Conservation (phyloP, 495 filamentous ascomycete species). For the Bombardia bombarda region DNA sequence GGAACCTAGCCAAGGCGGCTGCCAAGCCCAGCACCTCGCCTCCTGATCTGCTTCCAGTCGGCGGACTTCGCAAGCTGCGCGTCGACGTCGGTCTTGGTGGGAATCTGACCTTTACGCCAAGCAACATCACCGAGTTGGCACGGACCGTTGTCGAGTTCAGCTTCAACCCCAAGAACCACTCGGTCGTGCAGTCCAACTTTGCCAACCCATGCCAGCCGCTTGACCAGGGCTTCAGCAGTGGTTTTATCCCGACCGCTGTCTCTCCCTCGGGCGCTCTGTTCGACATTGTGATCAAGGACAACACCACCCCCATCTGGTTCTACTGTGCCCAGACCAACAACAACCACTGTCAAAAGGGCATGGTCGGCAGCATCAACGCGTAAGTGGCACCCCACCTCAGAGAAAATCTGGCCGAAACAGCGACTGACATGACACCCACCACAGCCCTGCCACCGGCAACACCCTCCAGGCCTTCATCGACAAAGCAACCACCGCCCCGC, state of each 20-base stretch:
- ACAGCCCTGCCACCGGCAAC: constrained; percentile 18
- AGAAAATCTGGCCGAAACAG: background rate
- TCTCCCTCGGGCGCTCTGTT: constrained; percentile 30
- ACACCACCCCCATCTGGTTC: constrained; percentile 49
- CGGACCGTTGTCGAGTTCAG: constrained; percentile 30
- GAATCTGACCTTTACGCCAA: constrained; percentile 25
- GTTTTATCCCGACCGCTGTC: constrained; percentile 34
- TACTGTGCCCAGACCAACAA: constrained; percentile 45
- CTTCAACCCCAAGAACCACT: constrained; percentile 47
- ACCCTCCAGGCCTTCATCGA: constrained; percentile 31
- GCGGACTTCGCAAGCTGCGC: constrained; percentile 23
- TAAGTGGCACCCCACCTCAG: background rate
- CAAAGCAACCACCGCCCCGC: constrained; percentile 26
- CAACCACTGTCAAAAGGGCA: constrained; percentile 36
- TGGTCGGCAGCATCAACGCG: constrained; percentile 37
- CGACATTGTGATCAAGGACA: constrained; percentile 36
- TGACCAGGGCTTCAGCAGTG: constrained; percentile 30
- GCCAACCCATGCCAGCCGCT: constrained; percentile 49
- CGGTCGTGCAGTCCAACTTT: constrained; percentile 52
- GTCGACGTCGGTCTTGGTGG: constrained; percentile 30
- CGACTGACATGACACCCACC: background rate
- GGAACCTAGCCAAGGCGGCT: constrained; percentile 17
- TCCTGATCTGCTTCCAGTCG: constrained; percentile 19
- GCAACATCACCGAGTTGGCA: constrained; percentile 27
- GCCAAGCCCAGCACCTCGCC: constrained; percentile 22